Evolutionary conservation across 2,329 filamentous ascomycete genomes (phyloP), one percentile per base, ranked within the genome.

Genomic region (Exophiala sp.): DNA sequence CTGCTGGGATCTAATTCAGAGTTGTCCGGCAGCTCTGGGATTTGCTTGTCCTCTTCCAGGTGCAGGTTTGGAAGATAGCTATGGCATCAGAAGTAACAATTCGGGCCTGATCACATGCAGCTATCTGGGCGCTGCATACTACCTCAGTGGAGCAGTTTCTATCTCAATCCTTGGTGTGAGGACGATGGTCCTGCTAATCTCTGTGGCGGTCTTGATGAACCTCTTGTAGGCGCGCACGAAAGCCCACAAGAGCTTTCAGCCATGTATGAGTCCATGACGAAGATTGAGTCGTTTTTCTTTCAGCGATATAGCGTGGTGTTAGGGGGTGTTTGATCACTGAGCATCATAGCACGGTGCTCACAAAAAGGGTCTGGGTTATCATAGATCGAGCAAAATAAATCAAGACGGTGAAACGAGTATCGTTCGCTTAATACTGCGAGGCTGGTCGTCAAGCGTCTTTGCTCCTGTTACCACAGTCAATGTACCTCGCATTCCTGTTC

Each of bases 1-100:
- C 47, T 99, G 94, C 73, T 94, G 91, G 68, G 83, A 86, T 50
- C 78, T 99, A 1, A 88, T 95, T 9, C 85, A 87, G 71, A 89
- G 82, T 66, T 99, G 94, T 71, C 92, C 94, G 0, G 80, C 90
- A 0, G 72, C 78, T 1, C 74, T 99, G 63, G 77, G 79, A 0
- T 96, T 99, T 64, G 73, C 68, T 1, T 99, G 94, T 71, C 92
- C 94, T 1, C 61, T 66, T 33, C 63, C 65, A 1, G 75, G 75
- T 0, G 66, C 66, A 35, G 77, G 75, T 43, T 59, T 81, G 47
- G 74, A 78, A 60, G 65, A 68, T 9, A 78, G 78, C 32, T 84
- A 84, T 65, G 79, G 80, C 4, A 66, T 61, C 50, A 66, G 72
- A 14, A 66, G 65, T 57, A 54, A 62, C 8, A 63, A 68, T 45